phyloP scores from a whole-genome alignment of 495 filamentous ascomycete species.

The Xylaria grammica region DNA sequence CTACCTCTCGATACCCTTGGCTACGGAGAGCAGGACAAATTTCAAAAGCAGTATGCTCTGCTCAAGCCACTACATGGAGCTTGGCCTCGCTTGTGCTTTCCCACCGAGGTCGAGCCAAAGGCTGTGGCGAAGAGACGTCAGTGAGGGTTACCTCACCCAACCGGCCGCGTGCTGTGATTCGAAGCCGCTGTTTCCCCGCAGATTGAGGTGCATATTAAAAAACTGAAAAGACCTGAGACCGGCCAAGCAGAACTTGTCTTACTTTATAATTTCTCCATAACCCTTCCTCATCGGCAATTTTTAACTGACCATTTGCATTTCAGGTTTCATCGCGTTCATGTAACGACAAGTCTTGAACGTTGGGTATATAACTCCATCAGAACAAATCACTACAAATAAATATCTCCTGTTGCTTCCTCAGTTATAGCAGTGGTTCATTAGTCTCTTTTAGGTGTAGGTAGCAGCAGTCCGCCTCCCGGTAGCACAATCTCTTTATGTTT shows the following conservation, averaged over 20 bases:
- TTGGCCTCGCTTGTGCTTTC: slow-evolving; percentile 35
- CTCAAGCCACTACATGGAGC: slow-evolving; percentile 40
- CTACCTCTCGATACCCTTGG: slow-evolving; percentile 23
- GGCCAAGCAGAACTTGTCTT: slow-evolving; percentile 23
- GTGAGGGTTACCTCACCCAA: slow-evolving; percentile 16
- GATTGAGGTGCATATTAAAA: slow-evolving; percentile 46
- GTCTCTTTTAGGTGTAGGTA: slow-evolving; percentile 16
- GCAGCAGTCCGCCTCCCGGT: slow-evolving; percentile 6
- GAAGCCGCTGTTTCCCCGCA: slow-evolving; percentile 47
- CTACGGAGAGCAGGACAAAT: slow-evolving; percentile 34
- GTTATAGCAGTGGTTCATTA: not conserved
- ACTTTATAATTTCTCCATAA: not conserved
- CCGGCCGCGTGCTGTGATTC: slow-evolving; percentile 26
- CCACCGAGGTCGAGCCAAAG: slow-evolving; percentile 49
- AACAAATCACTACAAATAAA: not conserved
- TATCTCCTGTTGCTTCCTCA: slow-evolving; percentile 1
- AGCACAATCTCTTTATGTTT: not conserved
- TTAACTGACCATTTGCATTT: slow-evolving; percentile 9
- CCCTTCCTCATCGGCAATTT: not conserved
- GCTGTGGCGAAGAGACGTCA: slow-evolving; percentile 48
- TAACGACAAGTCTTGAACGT: slow-evolving; percentile 1
- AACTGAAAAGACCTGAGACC: slow-evolving; percentile 66
- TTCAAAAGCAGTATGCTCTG: slow-evolving; percentile 28
- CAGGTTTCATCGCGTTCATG: slow-evolving; percentile 10
- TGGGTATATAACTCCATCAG: slow-evolving; percentile 4